A percentile compares a stretch with the other conserved stretches of the same genome.
These are phyloP conservation scores for Sporothrix brasiliensis DNA, from an alignment of 2,329 filamentous ascomycete species.

Conservation along the genomic window DNA sequence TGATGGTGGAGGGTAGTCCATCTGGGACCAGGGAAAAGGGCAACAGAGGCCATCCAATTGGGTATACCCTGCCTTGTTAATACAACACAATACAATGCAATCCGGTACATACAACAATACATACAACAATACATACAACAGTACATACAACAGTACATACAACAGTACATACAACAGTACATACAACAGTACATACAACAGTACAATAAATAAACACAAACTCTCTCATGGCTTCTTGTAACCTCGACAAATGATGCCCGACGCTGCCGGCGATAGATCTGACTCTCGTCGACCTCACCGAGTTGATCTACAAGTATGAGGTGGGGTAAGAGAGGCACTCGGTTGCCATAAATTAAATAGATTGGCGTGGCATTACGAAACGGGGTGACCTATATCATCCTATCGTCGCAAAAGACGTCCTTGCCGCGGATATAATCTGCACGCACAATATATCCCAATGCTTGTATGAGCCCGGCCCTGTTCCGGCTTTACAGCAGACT, in stretches of 20 bases:
- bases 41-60: too few species aligned
- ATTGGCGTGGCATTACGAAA: constrained; percentile 4
- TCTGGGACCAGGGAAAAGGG: constrained; percentile 5
- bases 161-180: background rate
- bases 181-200: background rate
- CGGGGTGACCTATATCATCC: background rate
- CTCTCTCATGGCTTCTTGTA: background rate
- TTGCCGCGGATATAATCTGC: background rate
- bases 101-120: background rate
- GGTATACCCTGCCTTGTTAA: too few species aligned
- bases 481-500: background rate
- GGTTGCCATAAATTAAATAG: background rate
- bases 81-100: background rate
- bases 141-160: background rate
- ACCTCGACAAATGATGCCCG: background rate
- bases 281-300: background rate
- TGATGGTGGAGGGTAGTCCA: constrained; percentile 11
- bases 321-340: constrained; percentile 8
- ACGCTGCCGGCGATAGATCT: background rate
- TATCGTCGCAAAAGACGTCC: background rate
- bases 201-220: background rate
- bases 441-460: too few species aligned
- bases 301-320: background rate
- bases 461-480: background rate
- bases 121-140: background rate